These are phyloP conservation scores for Monosporascus sp. DNA, from an alignment of 2,329 filamentous ascomycete genomes.

Conservation along the genomic window DNA sequence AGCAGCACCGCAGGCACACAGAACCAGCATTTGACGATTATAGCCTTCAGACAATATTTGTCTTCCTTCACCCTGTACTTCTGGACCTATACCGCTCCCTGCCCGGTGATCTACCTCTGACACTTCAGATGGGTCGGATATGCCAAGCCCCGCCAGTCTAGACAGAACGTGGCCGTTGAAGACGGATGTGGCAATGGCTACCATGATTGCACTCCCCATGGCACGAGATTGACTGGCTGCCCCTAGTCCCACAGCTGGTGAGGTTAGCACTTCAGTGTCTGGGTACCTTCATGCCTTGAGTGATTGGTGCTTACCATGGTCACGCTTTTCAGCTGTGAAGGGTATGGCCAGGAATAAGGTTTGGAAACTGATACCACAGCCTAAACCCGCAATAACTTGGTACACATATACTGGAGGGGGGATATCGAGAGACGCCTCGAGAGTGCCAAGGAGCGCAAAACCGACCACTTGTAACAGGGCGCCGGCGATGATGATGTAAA, in stretches of 20 bases:
- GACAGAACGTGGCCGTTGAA: constrained; percentile 1
- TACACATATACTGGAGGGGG: neutral
- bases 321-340: neutral
- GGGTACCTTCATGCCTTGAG: neutral
- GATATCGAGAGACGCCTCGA: neutral
- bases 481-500: neutral
- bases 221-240: constrained; percentile 1
- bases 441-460: constrained; percentile 1
- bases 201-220: neutral
- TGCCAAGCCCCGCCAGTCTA: neutral
- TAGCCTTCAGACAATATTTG: constrained; percentile 6
- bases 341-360: neutral
- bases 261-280: neutral
- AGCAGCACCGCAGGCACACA: constrained; percentile 9
- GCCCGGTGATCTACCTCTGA: neutral
- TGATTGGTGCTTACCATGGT: neutral
- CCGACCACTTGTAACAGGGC: constrained; percentile 1
- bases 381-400: neutral
- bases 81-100: neutral
- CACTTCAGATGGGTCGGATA: neutral
- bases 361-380: constrained; percentile 1
- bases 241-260: constrained; percentile 1
- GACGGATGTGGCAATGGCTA: constrained; percentile 1
- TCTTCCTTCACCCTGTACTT: neutral
- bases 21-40: constrained; percentile 16